phyloP scores from a whole-genome alignment of 257 asterid species.

The Henckelia pumila region DNA sequence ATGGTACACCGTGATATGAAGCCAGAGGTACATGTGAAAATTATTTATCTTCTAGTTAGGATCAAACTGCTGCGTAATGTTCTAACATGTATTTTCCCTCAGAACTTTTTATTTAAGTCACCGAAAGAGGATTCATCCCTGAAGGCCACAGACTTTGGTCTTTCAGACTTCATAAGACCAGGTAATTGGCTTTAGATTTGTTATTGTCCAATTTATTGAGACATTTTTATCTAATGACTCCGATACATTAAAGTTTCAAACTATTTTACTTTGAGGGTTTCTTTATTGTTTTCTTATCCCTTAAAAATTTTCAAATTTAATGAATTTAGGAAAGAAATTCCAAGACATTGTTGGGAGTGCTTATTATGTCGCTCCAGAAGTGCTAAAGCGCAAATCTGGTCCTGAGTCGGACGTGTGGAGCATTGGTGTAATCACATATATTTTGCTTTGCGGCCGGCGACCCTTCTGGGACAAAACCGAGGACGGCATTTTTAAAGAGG shows the following conservation, averaged over 20 bases:
- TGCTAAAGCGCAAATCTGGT: conserved; percentile 88
- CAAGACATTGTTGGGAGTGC: conserved; percentile 99
- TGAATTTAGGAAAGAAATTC: conserved; percentile 67
- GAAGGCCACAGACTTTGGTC: conserved; percentile 99
- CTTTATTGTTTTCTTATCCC: conserved; percentile 8
- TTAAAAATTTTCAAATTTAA: conserved; percentile 17
- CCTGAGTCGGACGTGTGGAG: conserved; percentile 99
- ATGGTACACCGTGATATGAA: conserved; percentile 99
- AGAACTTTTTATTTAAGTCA: conserved; percentile 94
- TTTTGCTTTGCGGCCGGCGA: conserved; percentile 92
- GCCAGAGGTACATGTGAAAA: conserved; percentile 70
- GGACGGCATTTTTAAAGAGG: conserved; percentile 99
- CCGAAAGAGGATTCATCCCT: conserved; percentile 75
- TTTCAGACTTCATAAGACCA: conserved; percentile 94
- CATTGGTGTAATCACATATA: conserved; percentile 95
- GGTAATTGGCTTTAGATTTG: conserved; percentile 42
- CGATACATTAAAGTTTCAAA: background rate
- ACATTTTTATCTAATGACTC: background rate
- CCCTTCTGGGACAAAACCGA: conserved; percentile 99
- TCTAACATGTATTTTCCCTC: conserved; percentile 28
- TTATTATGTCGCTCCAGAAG: conserved; percentile 99
- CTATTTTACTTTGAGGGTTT: background rate
- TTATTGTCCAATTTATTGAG: background rate
- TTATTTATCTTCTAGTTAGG: background rate
- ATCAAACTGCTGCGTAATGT: conserved; percentile 20